Evolutionary conservation across 192 early-diverging fungal species (phyloP).

Genomic region (Coemansia umbellata): DNA sequence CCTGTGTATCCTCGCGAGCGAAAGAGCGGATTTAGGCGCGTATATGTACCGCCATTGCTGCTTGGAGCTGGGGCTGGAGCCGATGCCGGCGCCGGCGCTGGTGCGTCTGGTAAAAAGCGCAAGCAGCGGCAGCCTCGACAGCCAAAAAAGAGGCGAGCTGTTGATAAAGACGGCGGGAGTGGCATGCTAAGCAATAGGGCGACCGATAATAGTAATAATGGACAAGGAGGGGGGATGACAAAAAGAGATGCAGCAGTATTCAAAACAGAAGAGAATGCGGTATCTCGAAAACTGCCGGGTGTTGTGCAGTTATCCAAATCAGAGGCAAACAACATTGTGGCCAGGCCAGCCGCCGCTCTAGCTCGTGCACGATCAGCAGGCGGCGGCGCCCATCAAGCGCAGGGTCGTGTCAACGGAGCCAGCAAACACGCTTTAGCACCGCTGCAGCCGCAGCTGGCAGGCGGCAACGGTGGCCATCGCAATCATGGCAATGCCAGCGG

Average conservation of each 20-base stretch:
- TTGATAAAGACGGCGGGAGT: background rate
- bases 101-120: constrained; percentile 28
- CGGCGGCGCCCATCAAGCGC: background rate
- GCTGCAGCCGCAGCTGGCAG: constrained; percentile 1
- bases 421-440: background rate
- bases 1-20: constrained; percentile 37
- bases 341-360: constrained; percentile 1
- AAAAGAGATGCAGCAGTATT: background rate
- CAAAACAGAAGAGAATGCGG: background rate
- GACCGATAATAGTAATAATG: background rate
- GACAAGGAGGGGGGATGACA: background rate
- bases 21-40: constrained; percentile 15
- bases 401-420: background rate
- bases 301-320: background rate
- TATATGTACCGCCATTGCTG: constrained; percentile 31
- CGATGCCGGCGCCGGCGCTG: background rate
- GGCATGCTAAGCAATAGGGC: background rate
- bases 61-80: constrained; percentile 11
- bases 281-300: background rate
- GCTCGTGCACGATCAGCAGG: background rate
- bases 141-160: constrained; percentile 24
- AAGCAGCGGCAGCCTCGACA: constrained; percentile 40
- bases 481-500: background rate
- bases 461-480: background rate
- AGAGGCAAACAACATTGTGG: background rate